Evolutionary conservation across 1,284 basidiomycete genomes (phyloP).

Genomic region (Cutaneotrichosporon dermatis): DNA sequence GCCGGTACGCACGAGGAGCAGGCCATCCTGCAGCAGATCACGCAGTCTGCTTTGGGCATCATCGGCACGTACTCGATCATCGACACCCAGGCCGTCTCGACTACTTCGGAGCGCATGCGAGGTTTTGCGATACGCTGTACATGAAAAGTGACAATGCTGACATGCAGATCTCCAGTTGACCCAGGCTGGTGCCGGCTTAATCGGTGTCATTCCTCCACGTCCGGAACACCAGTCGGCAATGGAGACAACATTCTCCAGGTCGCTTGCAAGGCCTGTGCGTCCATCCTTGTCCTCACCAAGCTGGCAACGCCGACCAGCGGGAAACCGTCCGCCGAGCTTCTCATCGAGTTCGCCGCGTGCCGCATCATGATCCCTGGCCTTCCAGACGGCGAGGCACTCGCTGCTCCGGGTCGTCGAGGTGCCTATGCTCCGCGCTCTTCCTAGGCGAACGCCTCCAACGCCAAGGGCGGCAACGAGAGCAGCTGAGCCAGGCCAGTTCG

Average conservation of each 20-base stretch:
- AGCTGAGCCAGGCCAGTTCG: conserved; percentile 22
- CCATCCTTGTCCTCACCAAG: conserved; percentile 27
- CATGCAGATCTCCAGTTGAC: conserved; percentile 30
- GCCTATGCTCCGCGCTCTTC: conserved; percentile 33
- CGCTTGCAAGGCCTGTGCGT: conserved; percentile 29
- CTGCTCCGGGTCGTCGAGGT: conserved; percentile 23
- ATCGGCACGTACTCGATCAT: conserved; percentile 37
- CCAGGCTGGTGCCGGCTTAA: conserved; percentile 34
- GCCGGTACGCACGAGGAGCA: conserved; percentile 14
- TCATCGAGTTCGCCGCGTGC: conserved; percentile 33
- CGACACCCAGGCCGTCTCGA: conserved; percentile 30
- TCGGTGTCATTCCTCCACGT: conserved; percentile 35
- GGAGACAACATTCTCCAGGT: conserved; percentile 21
- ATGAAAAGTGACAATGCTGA: neutral
- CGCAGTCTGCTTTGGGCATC: conserved; percentile 30
- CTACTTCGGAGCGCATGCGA: conserved; percentile 36
- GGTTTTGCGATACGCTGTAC: neutral
- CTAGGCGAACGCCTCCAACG: conserved; percentile 13
- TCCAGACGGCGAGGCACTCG: conserved; percentile 12
- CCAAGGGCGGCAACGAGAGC: neutral
- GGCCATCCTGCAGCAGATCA: conserved; percentile 28
- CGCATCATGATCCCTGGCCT: conserved; percentile 24
- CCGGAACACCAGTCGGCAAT: conserved; percentile 13
- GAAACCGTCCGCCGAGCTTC: conserved; percentile 31
- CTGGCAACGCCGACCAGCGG: conserved; percentile 29